These are phyloP conservation scores for Haplosporangium sp. DNA, from an alignment of 371 early-diverging fungal genomes.

Conservation along the genomic window DNA sequence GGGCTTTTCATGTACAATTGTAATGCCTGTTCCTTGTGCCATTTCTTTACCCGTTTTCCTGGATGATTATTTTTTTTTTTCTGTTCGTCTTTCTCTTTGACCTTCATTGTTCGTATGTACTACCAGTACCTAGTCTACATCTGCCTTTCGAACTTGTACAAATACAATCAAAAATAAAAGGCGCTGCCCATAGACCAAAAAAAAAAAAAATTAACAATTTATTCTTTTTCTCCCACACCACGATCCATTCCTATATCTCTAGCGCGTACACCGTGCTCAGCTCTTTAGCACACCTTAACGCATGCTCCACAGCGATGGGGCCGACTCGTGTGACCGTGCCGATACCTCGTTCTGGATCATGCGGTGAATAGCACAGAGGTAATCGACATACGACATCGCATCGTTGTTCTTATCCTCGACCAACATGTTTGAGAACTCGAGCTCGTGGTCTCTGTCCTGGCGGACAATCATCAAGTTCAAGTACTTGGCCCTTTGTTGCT, in stretches of 20 bases:
- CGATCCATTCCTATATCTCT: too few relatives aligned
- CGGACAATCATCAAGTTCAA: constrained; percentile 65
- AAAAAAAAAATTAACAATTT: background rate
- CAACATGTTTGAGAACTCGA: constrained; percentile 70
- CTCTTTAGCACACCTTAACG: constrained; percentile 6
- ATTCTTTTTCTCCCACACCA: background rate
- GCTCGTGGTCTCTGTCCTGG: constrained; percentile 74
- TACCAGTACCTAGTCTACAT: too few relatives aligned
- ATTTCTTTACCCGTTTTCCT: too few relatives aligned
- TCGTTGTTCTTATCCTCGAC: constrained; percentile 88
- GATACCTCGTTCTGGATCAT: constrained; percentile 84
- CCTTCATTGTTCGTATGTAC: background rate
- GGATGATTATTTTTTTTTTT: background rate
- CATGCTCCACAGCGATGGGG: constrained; percentile 29
- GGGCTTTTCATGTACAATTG: background rate
- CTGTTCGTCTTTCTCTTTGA: background rate
- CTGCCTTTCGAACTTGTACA: background rate
- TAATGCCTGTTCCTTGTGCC: too few relatives aligned
- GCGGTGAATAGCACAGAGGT: constrained; percentile 87
- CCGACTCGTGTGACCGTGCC: constrained; percentile 26
- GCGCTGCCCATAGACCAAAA: too few relatives aligned
- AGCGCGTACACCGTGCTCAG: too few relatives aligned
- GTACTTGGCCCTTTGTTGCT: constrained; percentile 61
- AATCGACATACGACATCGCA: constrained; percentile 93
- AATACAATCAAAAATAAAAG: background rate